Conservation (phyloP, 2,329 filamentous ascomycete species). For the Colletotrichum costaricense region DNA sequence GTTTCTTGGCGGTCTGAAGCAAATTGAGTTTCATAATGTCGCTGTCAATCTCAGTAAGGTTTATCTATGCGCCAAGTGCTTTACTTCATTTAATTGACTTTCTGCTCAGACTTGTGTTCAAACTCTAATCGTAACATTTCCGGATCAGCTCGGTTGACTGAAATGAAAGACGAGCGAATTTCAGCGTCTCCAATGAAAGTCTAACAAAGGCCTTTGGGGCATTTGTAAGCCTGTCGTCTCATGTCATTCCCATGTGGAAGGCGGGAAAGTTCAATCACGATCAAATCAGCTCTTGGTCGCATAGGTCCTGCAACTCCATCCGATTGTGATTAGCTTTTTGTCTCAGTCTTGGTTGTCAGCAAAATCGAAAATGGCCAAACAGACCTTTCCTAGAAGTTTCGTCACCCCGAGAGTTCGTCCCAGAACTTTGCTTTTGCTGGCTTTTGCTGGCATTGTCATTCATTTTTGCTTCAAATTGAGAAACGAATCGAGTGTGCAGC, state of each 20-base stretch:
- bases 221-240: neutral
- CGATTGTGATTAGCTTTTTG: neutral
- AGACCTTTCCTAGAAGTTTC: neutral
- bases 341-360: neutral
- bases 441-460: neutral
- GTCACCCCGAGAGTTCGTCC: neutral
- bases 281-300: neutral
- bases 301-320: neutral
- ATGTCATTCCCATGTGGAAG: neutral
- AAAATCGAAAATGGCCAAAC: neutral
- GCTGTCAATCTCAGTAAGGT: neutral
- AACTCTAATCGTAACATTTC: neutral
- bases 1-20: neutral
- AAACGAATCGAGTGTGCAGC: neutral
- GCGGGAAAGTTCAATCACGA: neutral
- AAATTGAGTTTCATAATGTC: neutral
- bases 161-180: neutral
- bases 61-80: neutral
- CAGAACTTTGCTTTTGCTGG: neutral
- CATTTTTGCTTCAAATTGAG: neutral
- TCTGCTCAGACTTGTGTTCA: neutral
- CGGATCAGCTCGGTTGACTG: neutral
- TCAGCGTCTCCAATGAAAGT: neutral
- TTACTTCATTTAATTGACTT: neutral
- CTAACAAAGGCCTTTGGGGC: neutral